Conservation (phyloP, 352 stramenopile species). For the Phytophthora foliorum region DNA sequence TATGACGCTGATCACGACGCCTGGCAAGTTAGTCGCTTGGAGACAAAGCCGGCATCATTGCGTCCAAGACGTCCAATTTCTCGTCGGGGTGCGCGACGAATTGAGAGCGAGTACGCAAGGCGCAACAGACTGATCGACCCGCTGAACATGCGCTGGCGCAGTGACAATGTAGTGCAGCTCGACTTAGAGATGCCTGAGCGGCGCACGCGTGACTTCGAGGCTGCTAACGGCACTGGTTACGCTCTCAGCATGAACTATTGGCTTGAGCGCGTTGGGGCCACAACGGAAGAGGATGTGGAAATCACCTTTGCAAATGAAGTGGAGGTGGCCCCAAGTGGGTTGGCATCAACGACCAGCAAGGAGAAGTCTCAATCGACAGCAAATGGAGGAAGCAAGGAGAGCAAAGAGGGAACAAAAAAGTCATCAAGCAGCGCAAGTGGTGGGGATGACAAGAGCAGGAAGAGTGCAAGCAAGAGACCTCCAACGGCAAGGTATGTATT, state of each 20-base stretch:
- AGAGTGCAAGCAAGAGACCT: slow-evolving; percentile 64
- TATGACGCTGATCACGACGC: slow-evolving; percentile 92
- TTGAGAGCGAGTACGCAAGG: slow-evolving; percentile 94
- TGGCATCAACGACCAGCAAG: slow-evolving; percentile 28
- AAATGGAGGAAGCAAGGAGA: slow-evolving; percentile 36
- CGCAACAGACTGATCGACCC: slow-evolving; percentile 88
- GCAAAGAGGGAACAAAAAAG: slow-evolving; percentile 33
- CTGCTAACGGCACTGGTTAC: slow-evolving; percentile 53
- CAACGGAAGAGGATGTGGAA: slow-evolving; percentile 58
- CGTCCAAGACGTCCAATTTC: slow-evolving; percentile 74
- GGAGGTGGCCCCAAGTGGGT: slow-evolving; percentile 38
- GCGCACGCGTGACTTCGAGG: slow-evolving; percentile 84
- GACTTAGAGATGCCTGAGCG: slow-evolving; percentile 92
- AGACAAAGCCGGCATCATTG: slow-evolving; percentile 63
- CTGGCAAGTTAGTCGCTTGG: slow-evolving; percentile 88
- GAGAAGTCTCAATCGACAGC: slow-evolving; percentile 39
- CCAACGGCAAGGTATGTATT: slow-evolving; percentile 62
- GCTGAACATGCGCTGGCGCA: slow-evolving; percentile 87
- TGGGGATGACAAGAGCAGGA: slow-evolving; percentile 53
- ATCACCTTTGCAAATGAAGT: slow-evolving; percentile 73
- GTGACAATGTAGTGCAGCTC: slow-evolving; percentile 92
- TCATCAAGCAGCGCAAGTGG: slow-evolving; percentile 16
- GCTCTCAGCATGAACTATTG: slow-evolving; percentile 70
- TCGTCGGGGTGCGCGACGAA: slow-evolving; percentile 67
- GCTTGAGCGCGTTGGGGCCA: slow-evolving; percentile 56